These are phyloP conservation scores for Clavariopsis aquatica DNA, from an alignment of 495 filamentous ascomycete species.

Conservation along the genomic window DNA sequence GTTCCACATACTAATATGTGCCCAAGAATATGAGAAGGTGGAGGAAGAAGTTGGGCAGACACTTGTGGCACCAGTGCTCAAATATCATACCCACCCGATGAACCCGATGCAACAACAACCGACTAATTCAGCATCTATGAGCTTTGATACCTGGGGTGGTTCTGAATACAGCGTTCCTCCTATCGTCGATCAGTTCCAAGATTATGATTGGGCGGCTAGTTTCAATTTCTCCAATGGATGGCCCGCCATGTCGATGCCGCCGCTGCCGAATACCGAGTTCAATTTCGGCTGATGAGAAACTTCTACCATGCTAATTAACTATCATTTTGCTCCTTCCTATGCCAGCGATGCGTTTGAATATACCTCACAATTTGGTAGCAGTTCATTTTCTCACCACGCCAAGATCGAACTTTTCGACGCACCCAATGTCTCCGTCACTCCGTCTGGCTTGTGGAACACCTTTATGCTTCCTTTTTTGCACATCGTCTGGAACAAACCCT, in stretches of 20 bases:
- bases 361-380: not conserved
- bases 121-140: slow-evolving; percentile 5
- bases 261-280: not conserved
- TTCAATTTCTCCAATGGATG: slow-evolving; percentile 27
- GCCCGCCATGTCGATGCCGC: not conserved
- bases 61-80: not conserved
- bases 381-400: slow-evolving; percentile 1
- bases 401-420: not conserved
- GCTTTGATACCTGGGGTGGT: slow-evolving; percentile 21
- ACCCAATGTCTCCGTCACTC: not conserved
- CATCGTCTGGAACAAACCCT: slow-evolving; percentile 44
- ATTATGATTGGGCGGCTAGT: slow-evolving; percentile 36
- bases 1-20: not conserved
- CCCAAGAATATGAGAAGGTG: slow-evolving; percentile 10
- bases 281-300: not conserved
- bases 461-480: slow-evolving; percentile 7
- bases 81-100: not conserved
- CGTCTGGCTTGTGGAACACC: slow-evolving; percentile 15
- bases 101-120: slow-evolving; percentile 2
- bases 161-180: slow-evolving; percentile 11
- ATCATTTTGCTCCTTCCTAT: not conserved
- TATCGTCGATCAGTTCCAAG: slow-evolving; percentile 30
- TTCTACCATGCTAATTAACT: not conserved
- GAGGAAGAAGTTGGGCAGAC: not conserved
- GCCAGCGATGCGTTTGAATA: not conserved